Conservation (phyloP, 305 asterid genomes). For the Ilex paraguariensis region DNA sequence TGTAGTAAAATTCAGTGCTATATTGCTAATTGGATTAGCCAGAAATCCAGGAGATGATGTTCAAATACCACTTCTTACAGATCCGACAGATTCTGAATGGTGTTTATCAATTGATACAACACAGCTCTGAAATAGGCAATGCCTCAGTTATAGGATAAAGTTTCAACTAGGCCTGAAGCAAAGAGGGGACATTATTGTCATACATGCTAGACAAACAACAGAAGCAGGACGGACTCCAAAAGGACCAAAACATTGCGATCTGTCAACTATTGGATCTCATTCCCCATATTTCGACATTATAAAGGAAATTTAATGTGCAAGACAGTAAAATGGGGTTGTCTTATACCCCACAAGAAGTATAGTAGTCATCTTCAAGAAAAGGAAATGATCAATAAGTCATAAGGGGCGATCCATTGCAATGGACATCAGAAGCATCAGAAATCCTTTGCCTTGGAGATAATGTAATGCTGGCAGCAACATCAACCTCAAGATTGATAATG, state of each 20-base stretch:
- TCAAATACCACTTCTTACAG: too few relatives aligned
- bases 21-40: too few relatives aligned
- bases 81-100: too few relatives aligned
- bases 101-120: too few relatives aligned
- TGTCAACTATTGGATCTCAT: background rate
- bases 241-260: background rate
- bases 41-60: too few relatives aligned
- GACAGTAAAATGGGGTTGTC: background rate
- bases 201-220: background rate
- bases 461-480: constrained; percentile 64
- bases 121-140: too few relatives aligned
- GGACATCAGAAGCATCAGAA: constrained; percentile 77
- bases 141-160: too few relatives aligned
- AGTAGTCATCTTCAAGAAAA: background rate
- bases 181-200: background rate
- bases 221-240: background rate
- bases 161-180: too few relatives aligned
- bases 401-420: constrained; percentile 77
- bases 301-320: background rate
- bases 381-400: constrained; percentile 50
- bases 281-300: background rate
- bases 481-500: constrained; percentile 62
- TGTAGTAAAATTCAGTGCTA: too few relatives aligned
- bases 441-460: constrained; percentile 73
- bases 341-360: too few relatives aligned